A percentile compares a stretch with the other conserved stretches of the same genome.
These are phyloP conservation scores for Pneumocystis carinii DNA, from an alignment of 1,139 yeast genomes.

Conservation along the genomic window DNA sequence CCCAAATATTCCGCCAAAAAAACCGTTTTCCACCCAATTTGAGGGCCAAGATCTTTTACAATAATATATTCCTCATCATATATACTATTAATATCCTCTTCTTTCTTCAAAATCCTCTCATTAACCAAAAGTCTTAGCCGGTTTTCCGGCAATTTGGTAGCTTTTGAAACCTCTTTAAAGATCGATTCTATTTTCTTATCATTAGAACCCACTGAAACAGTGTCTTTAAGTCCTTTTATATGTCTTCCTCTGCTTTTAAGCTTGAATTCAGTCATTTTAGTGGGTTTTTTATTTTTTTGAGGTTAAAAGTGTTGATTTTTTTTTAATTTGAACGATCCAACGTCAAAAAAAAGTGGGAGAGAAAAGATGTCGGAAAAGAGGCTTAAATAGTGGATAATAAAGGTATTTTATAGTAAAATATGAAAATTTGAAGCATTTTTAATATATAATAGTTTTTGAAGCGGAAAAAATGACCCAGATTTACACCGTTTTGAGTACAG, in stretches of 20 bases:
- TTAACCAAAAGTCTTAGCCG: conserved; percentile 1
- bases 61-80: conserved; percentile 23
- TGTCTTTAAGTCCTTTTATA: background rate
- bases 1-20: conserved; percentile 78
- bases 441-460: background rate
- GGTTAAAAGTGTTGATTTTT: background rate
- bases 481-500: background rate
- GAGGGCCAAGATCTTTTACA: conserved; percentile 86
- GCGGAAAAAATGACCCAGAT: background rate
- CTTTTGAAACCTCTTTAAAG: conserved; percentile 20
- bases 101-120: conserved; percentile 26
- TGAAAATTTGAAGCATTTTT: no score
- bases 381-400: no score
- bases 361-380: no score
- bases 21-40: conserved; percentile 81
- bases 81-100: conserved; percentile 23
- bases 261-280: background rate
- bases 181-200: conserved; percentile 13
- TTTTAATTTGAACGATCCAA: background rate
- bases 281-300: background rate
- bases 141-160: background rate
- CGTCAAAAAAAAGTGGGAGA: background rate
- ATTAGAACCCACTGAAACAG: background rate
- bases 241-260: background rate
- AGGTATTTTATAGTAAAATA: no score